phyloP scores from a whole-genome alignment of 208 protist species.

The Leishmania arabica region DNA sequence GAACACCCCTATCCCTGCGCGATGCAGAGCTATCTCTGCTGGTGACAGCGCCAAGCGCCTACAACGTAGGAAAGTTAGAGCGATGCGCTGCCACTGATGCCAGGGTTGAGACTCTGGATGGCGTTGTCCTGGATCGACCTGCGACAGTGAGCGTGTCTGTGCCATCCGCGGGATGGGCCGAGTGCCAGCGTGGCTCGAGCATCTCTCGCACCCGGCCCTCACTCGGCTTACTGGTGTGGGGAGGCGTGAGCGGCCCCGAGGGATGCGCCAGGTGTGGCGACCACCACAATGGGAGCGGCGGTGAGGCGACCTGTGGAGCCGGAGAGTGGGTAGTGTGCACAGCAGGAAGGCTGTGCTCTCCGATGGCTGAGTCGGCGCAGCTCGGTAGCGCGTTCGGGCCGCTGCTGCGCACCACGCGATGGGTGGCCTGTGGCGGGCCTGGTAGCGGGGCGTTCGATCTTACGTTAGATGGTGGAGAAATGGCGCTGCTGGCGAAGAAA shows the following conservation, averaged over 20 bases:
- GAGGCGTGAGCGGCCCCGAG: background rate
- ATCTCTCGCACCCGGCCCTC: background rate
- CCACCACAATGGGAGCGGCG: background rate
- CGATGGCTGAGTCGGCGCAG: background rate
- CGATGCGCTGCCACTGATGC: background rate
- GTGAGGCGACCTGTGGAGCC: background rate
- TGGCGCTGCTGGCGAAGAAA: background rate
- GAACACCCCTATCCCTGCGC: background rate
- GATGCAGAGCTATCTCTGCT: background rate
- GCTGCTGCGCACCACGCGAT: background rate
- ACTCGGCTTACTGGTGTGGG: background rate
- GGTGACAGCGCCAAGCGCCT: background rate
- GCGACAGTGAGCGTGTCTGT: background rate
- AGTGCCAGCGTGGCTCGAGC: background rate
- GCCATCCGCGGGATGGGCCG: background rate
- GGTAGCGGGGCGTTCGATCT: background rate
- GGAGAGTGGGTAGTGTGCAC: background rate
- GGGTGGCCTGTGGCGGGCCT: background rate
- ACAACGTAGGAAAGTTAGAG: background rate
- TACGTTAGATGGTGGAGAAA: background rate
- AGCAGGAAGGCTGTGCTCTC: background rate
- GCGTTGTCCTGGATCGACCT: background rate
- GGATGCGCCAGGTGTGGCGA: background rate
- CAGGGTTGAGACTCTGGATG: background rate
- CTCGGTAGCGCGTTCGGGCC: background rate